phyloP scores from a whole-genome alignment of 2,329 filamentous ascomycete species.

The Penicillium sp. region DNA sequence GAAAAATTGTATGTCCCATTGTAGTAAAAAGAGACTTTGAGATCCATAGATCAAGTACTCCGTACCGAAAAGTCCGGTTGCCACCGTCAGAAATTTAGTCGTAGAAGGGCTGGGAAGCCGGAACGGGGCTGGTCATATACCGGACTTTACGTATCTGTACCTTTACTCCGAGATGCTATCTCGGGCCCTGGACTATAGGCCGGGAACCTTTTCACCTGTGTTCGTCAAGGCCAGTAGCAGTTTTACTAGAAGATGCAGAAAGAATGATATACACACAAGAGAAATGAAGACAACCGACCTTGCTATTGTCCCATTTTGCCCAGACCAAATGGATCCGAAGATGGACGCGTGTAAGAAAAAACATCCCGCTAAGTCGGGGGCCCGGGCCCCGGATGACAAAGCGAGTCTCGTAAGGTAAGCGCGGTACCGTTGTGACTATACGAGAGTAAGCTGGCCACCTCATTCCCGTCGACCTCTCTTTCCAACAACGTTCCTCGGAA shows the following conservation, averaged over 20 bases:
- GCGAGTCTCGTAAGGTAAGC: constrained; percentile 7
- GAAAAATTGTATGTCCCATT: neutral
- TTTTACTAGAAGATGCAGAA: too few species aligned
- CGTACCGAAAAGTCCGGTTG: constrained; percentile 15
- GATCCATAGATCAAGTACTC: neutral
- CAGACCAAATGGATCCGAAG: too few species aligned
- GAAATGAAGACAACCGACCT: too few species aligned
- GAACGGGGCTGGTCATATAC: constrained; percentile 18
- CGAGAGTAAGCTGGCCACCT: constrained; percentile 5
- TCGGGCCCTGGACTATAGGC: neutral
- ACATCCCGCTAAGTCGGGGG: neutral
- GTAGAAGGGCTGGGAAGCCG: constrained; percentile 6
- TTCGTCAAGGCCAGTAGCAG: too few species aligned
- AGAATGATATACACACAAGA: neutral
- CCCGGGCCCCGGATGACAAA: constrained; percentile 4
- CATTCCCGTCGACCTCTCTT: neutral
- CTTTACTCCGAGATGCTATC: constrained; percentile 1
- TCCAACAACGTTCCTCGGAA: constrained; percentile 11
- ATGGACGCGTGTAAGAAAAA: constrained; percentile 7
- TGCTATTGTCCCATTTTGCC: too few species aligned
- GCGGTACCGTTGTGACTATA: constrained; percentile 3
- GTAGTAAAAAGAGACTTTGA: neutral
- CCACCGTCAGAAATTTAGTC: constrained; percentile 25
- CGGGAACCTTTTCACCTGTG: too few species aligned
- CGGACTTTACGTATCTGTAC: constrained; percentile 14